Evolutionary conservation across 106 monocot species (phyloP), one percentile per base, ranked within the genome.

Genomic region (Posidonia australis): DNA sequence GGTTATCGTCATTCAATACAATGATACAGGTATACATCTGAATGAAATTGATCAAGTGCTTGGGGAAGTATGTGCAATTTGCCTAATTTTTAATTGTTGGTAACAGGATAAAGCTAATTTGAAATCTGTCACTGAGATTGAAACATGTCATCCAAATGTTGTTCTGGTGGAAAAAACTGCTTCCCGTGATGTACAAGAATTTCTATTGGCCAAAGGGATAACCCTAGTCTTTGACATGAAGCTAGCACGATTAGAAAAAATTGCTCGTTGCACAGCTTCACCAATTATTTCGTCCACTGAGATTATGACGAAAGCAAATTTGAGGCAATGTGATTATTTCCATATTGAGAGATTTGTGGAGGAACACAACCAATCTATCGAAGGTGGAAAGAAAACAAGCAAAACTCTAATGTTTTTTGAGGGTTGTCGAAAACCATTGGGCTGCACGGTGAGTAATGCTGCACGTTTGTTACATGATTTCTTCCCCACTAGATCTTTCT

Each of bases 361-460:
- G 58, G 98, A 91, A 46, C 82, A 79, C 63, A 83, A 87, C 36
- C 60, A 28, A 31, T 18, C 14, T 53, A 65, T 32, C 36, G 85
- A 87, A 72, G 67, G 63, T 71, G 89, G 79, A 58, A 94, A 78
- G 67, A 86, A 63, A 63, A 64, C 76, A 18, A 45, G 52, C 51
- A 98, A 98, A 80, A 91, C 82, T 18, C 73, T 93, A 59, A 83
- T 89, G 89, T 93, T 89, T 75, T 62, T 93, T 63, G 89, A 93
- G 67, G 93, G 89, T 28, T 93, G 74, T 61, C 82, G 83, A 22
- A 93, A 68, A 75, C 89, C 93, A 51, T 77, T 89, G 70, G 93
- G 86, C 16, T 93, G 93, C 67, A 89, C 93, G 43, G 93, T 93
- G 44, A 78, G 92, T 77, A 51, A 5, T 47, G 45, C 10, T 62